These are phyloP conservation scores for Pleurotus sapidus DNA, from an alignment of 768 basidiomycete genomes.

Conservation along the genomic window DNA sequence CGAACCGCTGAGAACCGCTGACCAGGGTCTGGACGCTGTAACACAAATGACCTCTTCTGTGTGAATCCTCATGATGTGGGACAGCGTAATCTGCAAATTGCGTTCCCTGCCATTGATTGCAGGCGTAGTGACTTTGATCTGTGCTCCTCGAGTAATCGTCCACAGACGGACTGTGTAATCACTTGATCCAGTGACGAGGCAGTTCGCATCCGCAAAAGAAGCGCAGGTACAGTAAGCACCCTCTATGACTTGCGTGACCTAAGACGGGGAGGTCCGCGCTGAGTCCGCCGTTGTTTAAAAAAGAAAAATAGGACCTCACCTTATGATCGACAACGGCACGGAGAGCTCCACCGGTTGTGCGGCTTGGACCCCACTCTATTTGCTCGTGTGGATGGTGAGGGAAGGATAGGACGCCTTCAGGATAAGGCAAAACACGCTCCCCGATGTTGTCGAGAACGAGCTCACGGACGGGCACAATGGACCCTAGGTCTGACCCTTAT, in stretches of 20 bases:
- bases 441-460: conserved; percentile 58
- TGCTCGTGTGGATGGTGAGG: conserved; percentile 66
- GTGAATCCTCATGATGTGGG: conserved; percentile 82
- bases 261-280: not conserved
- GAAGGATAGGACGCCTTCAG: conserved; percentile 51
- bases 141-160: conserved; percentile 49
- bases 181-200: conserved; percentile 76
- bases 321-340: conserved; percentile 62
- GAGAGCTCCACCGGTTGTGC: conserved; percentile 49
- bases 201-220: conserved; percentile 69
- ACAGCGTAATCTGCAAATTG: conserved; percentile 36
- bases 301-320: conserved; percentile 28
- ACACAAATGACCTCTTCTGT: conserved; percentile 65
- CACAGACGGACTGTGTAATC: conserved; percentile 85
- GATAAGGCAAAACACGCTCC: conserved; percentile 60
- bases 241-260: conserved; percentile 80
- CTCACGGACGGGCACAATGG: conserved; percentile 40
- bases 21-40: conserved; percentile 79
- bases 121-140: conserved; percentile 16
- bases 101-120: conserved; percentile 17
- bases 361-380: conserved; percentile 59
- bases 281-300: too few relatives aligned
- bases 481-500: conserved; percentile 42
- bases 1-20: conserved; percentile 78
- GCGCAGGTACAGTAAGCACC: conserved; percentile 71